Percentiles rank a stretch among this genome's conserved stretches.
Conservation (phyloP, 257 asterid species). For the Lycium ferocissimum region DNA sequence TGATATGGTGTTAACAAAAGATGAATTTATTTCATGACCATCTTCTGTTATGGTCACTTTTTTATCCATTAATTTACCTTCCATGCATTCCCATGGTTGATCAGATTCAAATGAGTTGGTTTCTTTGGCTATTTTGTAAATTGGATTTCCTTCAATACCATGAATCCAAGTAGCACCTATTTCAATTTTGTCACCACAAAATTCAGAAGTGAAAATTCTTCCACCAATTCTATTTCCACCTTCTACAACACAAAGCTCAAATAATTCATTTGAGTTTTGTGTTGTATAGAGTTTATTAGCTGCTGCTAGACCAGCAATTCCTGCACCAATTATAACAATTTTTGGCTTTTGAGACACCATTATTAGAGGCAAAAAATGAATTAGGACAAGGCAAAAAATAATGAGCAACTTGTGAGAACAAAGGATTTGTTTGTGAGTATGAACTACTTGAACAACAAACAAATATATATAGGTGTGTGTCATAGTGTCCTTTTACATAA, state of each 20-base stretch:
- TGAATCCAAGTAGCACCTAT: slow-evolving; percentile 97
- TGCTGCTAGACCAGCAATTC: slow-evolving; percentile 90
- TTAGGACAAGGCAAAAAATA: neutral
- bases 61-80: slow-evolving; percentile 48
- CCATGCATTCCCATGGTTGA: slow-evolving; percentile 92
- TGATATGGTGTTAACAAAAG: slow-evolving; percentile 65
- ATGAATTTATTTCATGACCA: slow-evolving; percentile 52
- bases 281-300: slow-evolving; percentile 72
- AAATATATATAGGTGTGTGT: neutral
- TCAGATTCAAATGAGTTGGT: slow-evolving; percentile 48
- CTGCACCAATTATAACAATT: slow-evolving; percentile 87
- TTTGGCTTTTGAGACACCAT: slow-evolving; percentile 51
- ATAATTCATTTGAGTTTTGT: slow-evolving; percentile 39
- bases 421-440: neutral
- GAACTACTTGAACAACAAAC: neutral
- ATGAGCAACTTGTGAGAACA: neutral
- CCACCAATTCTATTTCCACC: slow-evolving; percentile 63
- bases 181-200: slow-evolving; percentile 83
- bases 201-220: slow-evolving; percentile 68
- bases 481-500: neutral
- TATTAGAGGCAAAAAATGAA: neutral
- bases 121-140: slow-evolving; percentile 66
- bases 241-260: slow-evolving; percentile 73
- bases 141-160: slow-evolving; percentile 81
- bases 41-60: slow-evolving; percentile 75